These are phyloP conservation scores for Aspergillus wentii DNA, from an alignment of 495 filamentous ascomycete species.

Conservation along the genomic window DNA sequence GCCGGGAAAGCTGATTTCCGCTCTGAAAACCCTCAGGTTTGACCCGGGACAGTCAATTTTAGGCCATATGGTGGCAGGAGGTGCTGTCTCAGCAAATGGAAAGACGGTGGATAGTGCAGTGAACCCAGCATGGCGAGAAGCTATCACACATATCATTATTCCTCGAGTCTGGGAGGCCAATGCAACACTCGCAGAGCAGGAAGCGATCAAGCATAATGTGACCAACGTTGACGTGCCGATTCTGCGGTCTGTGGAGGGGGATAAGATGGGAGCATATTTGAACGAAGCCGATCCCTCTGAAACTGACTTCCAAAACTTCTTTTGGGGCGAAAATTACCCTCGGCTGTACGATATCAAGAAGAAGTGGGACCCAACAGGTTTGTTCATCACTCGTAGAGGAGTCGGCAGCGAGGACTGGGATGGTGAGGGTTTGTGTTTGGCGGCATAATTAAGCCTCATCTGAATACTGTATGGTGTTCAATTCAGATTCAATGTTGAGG, in stretches of 20 bases:
- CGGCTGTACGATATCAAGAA: constrained; percentile 39
- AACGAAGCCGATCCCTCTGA: constrained; percentile 49
- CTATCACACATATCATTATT: constrained; percentile 21
- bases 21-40: constrained; percentile 11
- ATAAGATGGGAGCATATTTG: constrained; percentile 39
- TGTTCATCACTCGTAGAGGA: constrained; percentile 23
- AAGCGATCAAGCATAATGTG: constrained; percentile 30
- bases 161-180: constrained; percentile 10
- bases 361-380: constrained; percentile 21
- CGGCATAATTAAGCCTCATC: too few species aligned
- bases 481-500: too few species aligned
- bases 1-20: constrained; percentile 18
- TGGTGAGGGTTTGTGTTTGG: constrained; percentile 22
- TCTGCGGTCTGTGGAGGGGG: constrained; percentile 34
- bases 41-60: constrained; percentile 9
- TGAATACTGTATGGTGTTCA: too few species aligned
- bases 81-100: constrained; percentile 21
- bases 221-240: constrained; percentile 34
- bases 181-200: constrained; percentile 18
- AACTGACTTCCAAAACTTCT: constrained; percentile 38
- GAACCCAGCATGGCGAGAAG: constrained; percentile 35
- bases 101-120: constrained; percentile 25
- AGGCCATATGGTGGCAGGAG: constrained; percentile 27
- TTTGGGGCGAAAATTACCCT: constrained; percentile 47
- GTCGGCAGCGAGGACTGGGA: constrained; percentile 33